Conservation (phyloP, 805 yeast genomes). For the Blastobotrys muscicola region DNA sequence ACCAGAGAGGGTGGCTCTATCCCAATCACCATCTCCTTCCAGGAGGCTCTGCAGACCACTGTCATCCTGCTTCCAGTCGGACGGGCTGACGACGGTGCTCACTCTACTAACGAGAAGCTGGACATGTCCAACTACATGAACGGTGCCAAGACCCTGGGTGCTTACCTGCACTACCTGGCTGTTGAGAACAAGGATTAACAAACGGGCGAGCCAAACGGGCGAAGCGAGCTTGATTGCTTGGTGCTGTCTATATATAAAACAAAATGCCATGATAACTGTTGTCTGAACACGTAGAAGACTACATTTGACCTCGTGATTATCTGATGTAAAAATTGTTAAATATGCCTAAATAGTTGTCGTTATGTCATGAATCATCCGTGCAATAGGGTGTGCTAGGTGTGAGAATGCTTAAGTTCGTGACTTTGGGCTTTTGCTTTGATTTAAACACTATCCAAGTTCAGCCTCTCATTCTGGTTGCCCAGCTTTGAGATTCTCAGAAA, state of each 20-base stretch:
- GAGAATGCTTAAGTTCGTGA: too few species aligned
- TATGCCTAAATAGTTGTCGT: too few species aligned
- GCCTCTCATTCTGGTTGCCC: conserved; percentile 54
- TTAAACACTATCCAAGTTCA: conserved; percentile 65
- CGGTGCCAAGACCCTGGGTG: conserved; percentile 89
- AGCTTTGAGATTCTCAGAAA: conserved; percentile 68
- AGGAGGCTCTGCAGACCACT: conserved; percentile 72
- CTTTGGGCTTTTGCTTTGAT: too few species aligned
- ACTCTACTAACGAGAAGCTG: conserved; percentile 91
- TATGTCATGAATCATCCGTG: too few species aligned
- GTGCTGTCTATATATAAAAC: too few species aligned
- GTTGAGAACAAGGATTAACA: conserved; percentile 26
- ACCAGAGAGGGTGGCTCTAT: conserved; percentile 99
- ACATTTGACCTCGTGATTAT: too few species aligned
- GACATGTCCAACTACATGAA: conserved; percentile 81
- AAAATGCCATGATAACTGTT: too few species aligned
- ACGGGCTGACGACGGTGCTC: conserved; percentile 99
- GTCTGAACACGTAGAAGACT: too few species aligned
- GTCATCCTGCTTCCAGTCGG: conserved; percentile 95
- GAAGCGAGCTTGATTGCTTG: too few species aligned
- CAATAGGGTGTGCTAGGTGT: too few species aligned
- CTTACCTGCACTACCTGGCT: conserved; percentile 83
- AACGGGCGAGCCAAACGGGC: too few species aligned
- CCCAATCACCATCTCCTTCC: conserved; percentile 93
- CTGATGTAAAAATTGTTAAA: too few species aligned